Conservation (phyloP, 2,329 filamentous ascomycete genomes). For the Rhynchosporium secalis region DNA sequence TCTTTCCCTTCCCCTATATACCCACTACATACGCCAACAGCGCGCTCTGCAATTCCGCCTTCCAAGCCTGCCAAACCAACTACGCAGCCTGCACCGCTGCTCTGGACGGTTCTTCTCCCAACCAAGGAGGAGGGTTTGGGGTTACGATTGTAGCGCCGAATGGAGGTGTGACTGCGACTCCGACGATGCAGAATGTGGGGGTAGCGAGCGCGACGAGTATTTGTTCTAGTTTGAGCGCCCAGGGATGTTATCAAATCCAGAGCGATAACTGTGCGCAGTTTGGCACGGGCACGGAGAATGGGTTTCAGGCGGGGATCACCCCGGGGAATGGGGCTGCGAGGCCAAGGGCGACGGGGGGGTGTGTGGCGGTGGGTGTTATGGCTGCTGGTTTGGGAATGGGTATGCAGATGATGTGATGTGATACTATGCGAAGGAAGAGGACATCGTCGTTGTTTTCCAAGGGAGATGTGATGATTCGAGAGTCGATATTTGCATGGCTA, state of each 20-base stretch:
- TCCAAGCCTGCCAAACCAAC: slow-evolving; percentile 53
- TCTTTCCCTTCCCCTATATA: slow-evolving; percentile 61
- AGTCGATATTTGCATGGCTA: slow-evolving; percentile 14
- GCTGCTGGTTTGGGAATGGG: slow-evolving; percentile 33
- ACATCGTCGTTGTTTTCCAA: background rate
- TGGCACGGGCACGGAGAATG: slow-evolving; percentile 24
- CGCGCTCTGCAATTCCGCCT: slow-evolving; percentile 53
- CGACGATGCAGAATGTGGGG: slow-evolving; percentile 43
- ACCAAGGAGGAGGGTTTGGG: slow-evolving; percentile 44
- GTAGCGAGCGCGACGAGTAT: slow-evolving; percentile 52
- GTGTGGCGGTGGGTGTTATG: slow-evolving; percentile 30
- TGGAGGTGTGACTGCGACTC: slow-evolving; percentile 53
- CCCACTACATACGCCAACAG: slow-evolving; percentile 51
- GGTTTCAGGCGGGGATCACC: slow-evolving; percentile 26
- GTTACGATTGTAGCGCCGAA: slow-evolving; percentile 59
- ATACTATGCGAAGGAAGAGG: background rate
- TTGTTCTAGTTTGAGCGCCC: slow-evolving; percentile 55
- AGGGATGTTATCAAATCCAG: slow-evolving; percentile 47
- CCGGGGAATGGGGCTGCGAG: slow-evolving; percentile 29
- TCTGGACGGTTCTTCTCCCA: slow-evolving; percentile 41
- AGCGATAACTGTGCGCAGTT: slow-evolving; percentile 36
- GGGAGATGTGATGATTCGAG: background rate
- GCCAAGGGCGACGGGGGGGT: slow-evolving; percentile 28
- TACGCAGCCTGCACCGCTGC: slow-evolving; percentile 54
- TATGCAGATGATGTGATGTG: slow-evolving; percentile 30